phyloP scores from a whole-genome alignment of 306 rosid genomes.

The Quercus aquifolioides region DNA sequence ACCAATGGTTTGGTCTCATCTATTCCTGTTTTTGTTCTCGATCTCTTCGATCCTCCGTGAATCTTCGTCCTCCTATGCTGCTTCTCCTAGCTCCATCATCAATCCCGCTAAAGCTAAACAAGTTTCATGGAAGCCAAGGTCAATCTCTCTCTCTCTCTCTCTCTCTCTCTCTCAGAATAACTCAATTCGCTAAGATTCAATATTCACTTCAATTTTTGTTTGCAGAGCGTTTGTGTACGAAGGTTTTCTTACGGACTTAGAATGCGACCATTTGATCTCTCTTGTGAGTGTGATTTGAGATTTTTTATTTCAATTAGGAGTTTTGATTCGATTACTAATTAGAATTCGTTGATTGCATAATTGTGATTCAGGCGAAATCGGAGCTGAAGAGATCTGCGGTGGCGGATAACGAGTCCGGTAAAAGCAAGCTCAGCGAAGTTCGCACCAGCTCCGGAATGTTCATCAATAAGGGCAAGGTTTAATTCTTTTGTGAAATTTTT shows the following conservation, averaged over 20 bases:
- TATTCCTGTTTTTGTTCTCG: conserved; percentile 35
- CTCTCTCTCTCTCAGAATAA: background rate
- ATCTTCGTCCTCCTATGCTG: conserved; percentile 60
- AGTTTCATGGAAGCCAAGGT: conserved; percentile 95
- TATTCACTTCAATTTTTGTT: background rate
- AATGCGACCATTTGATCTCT: conserved; percentile 91
- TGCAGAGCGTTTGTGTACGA: conserved; percentile 89
- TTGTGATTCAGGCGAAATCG: conserved; percentile 64
- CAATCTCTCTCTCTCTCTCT: background rate
- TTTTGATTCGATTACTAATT: background rate
- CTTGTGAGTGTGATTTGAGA: conserved; percentile 51
- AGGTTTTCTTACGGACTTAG: conserved; percentile 85
- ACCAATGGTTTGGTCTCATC: conserved; percentile 31
- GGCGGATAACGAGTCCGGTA: conserved; percentile 73
- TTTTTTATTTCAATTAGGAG: background rate
- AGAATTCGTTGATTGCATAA: background rate
- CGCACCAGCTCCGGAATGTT: conserved; percentile 98
- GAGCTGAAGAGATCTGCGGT: conserved; percentile 97
- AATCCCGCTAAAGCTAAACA: conserved; percentile 91
- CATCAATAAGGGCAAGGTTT: conserved; percentile 82
- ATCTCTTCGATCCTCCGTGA: conserved; percentile 26
- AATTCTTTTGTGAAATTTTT: background rate
- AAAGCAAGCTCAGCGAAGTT: conserved; percentile 72
- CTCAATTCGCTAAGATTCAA: background rate
- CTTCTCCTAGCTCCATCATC: conserved; percentile 75